Evolutionary conservation across 164 flowering plant genomes (phyloP).

Genomic region (Magnolia changhungtana): DNA sequence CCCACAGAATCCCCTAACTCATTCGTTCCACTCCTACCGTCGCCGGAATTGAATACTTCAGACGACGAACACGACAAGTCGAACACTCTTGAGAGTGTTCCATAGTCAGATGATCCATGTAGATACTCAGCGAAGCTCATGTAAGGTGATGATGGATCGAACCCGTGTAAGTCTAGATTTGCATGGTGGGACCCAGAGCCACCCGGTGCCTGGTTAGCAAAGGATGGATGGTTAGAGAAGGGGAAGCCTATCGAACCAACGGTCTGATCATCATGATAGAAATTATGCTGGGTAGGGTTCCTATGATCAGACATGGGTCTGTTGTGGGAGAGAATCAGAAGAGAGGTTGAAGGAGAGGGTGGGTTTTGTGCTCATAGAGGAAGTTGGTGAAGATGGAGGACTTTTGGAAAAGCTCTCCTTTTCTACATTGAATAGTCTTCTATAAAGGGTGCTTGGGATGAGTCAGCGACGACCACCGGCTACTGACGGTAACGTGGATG

Average conservation of each 20-base stretch:
- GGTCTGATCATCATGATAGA: constrained; percentile 16
- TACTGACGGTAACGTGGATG: background rate
- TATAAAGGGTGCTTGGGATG: background rate
- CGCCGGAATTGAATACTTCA: constrained; percentile 32
- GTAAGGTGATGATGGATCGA: constrained; percentile 26
- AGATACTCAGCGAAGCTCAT: constrained; percentile 47
- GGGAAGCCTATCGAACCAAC: background rate
- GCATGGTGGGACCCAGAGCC: constrained; percentile 2
- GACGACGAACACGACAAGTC: constrained; percentile 46
- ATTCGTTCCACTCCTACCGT: constrained; percentile 14
- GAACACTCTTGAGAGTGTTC: constrained; percentile 32
- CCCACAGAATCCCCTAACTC: constrained; percentile 12
- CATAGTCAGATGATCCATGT: constrained; percentile 34
- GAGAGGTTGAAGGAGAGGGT: constrained; percentile 11
- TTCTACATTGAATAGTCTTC: constrained; percentile 1
- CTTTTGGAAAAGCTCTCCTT: background rate
- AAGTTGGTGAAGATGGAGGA: constrained; percentile 3
- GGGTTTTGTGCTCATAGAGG: background rate
- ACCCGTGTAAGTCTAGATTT: constrained; percentile 12
- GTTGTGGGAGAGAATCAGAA: constrained; percentile 6
- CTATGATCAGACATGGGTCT: constrained; percentile 31
- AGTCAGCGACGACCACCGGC: constrained; percentile 24
- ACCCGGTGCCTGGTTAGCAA: background rate
- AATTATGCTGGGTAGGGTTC: constrained; percentile 30
- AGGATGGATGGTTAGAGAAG: constrained; percentile 2